phyloP scores from a whole-genome alignment of 495 filamentous ascomycete species.

The Halenospora varia region DNA sequence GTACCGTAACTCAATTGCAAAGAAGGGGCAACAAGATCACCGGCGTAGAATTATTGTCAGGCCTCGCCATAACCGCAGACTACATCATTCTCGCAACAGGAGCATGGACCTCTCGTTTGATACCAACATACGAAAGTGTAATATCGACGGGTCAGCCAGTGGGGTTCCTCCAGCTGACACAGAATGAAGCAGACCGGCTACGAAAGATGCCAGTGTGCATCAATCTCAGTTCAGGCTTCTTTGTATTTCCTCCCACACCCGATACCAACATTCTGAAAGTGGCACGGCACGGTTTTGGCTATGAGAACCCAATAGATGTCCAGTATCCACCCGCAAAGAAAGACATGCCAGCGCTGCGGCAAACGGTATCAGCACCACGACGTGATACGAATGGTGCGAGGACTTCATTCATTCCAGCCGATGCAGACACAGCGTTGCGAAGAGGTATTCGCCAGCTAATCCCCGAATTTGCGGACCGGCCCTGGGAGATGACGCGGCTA shows the following conservation, averaged over 20 bases:
- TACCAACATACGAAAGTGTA: conserved; percentile 33
- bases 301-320: conserved; percentile 44
- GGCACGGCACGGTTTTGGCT: conserved; percentile 49
- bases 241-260: conserved; percentile 56
- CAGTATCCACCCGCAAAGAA: no score
- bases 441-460: conserved; percentile 45
- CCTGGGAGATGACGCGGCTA: conserved; percentile 41
- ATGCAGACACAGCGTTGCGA: conserved; percentile 43
- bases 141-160: conserved; percentile 49
- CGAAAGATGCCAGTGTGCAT: conserved; percentile 52
- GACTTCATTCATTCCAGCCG: conserved; percentile 45
- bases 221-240: conserved; percentile 52
- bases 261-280: conserved; percentile 51
- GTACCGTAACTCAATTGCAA: not conserved
- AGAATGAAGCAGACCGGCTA: conserved; percentile 44
- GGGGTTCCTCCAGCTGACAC: conserved; percentile 49
- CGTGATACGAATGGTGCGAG: conserved; percentile 30
- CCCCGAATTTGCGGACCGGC: conserved; percentile 43
- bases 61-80: not conserved
- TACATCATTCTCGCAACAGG: conserved; percentile 19
- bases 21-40: not conserved
- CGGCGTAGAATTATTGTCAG: not conserved
- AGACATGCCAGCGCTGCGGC: conserved; percentile 27
- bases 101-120: conserved; percentile 21
- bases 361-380: conserved; percentile 23